A percentile compares a stretch with the other conserved stretches of the same genome.
Evolutionary conservation across 495 filamentous ascomycete genomes (phyloP).

Genomic region (Mycothermus thermophilus): DNA sequence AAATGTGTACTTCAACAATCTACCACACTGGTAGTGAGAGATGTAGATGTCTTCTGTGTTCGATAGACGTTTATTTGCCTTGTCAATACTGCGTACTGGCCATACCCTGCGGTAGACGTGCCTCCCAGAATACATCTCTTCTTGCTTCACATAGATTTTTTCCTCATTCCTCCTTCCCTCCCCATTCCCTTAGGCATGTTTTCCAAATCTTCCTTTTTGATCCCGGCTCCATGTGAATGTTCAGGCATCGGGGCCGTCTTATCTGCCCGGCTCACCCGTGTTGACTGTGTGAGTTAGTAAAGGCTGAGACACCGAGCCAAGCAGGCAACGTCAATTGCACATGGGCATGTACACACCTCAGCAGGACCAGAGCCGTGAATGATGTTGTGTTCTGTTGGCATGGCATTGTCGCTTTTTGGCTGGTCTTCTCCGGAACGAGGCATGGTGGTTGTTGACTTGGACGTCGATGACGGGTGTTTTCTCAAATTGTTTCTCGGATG

Average conservation of each 20-base stretch:
- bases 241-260: constrained; percentile 28
- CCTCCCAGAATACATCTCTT: neutral
- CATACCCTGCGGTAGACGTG: no score
- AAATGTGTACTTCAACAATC: neutral
- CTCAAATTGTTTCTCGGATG: no score
- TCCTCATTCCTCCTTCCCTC: constrained; percentile 10
- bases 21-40: neutral
- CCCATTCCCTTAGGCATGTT: constrained; percentile 23
- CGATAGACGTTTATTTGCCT: no score
- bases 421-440: constrained; percentile 25
- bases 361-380: constrained; percentile 25
- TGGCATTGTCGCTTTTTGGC: constrained; percentile 19
- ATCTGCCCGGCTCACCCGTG: constrained; percentile 21
- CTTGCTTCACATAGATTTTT: no score
- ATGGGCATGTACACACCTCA: constrained; percentile 11
- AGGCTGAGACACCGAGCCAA: no score
- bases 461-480: no score
- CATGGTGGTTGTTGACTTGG: constrained; percentile 24
- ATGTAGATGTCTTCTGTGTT: no score
- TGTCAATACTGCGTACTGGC: no score
- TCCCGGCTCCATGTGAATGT: constrained; percentile 19
- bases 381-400: constrained; percentile 24
- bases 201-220: constrained; percentile 17
- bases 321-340: no score
- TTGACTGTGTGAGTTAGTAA: constrained; percentile 4